Conservation (phyloP, 768 basidiomycete genomes). For the Boletellus ananiceps region DNA sequence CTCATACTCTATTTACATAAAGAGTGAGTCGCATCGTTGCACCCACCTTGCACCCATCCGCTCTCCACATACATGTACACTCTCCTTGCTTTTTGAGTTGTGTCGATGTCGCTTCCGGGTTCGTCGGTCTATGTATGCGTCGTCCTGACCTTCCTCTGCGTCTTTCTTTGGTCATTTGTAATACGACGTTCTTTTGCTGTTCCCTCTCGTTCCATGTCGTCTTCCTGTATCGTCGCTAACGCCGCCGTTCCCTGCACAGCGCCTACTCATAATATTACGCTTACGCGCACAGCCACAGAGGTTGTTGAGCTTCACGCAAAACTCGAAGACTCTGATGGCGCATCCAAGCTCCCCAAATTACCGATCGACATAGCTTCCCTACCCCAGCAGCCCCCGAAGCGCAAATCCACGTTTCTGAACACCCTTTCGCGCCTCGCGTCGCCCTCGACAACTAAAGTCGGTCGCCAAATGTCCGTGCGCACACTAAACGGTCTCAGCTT, state of each 20-base stretch:
- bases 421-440: constrained; percentile 82
- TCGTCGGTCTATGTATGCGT: constrained; percentile 21
- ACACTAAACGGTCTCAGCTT: constrained; percentile 26
- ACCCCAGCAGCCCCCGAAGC: constrained; percentile 53
- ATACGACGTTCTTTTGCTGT: constrained; percentile 11
- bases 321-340: constrained; percentile 61
- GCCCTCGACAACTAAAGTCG: constrained; percentile 54
- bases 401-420: constrained; percentile 81
- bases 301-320: constrained; percentile 79
- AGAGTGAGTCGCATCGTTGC: constrained; percentile 56
- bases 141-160: constrained; percentile 15
- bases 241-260: constrained; percentile 44
- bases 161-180: constrained; percentile 11
- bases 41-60: constrained; percentile 22
- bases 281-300: constrained; percentile 73
- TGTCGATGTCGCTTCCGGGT: constrained; percentile 23
- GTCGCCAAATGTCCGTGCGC: constrained; percentile 38
- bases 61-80: constrained; percentile 15
- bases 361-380: constrained; percentile 56
- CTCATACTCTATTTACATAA: constrained; percentile 78
- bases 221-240: constrained; percentile 26
- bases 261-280: constrained; percentile 84
- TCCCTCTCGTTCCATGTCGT: constrained; percentile 14
- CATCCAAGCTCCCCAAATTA: constrained; percentile 52
- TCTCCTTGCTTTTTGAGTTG: constrained; percentile 18